These are phyloP conservation scores for Sporothrix variecibatus DNA, from an alignment of 2,329 filamentous ascomycete genomes.

Conservation along the genomic window DNA sequence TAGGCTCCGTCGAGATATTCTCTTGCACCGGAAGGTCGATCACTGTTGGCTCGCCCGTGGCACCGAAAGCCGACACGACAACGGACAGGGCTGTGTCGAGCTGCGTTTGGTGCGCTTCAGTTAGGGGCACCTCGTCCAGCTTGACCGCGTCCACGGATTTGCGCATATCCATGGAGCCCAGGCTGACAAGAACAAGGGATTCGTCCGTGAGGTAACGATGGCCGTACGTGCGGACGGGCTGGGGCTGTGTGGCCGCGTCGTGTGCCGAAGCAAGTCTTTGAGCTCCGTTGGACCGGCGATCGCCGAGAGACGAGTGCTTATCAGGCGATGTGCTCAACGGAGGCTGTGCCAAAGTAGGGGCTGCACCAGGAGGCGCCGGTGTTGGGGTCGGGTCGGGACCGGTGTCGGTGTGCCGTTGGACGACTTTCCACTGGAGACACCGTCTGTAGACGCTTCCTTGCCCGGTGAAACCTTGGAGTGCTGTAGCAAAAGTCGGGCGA, in stretches of 20 bases:
- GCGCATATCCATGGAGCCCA: conserved; percentile 92
- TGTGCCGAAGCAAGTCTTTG: conserved; percentile 49
- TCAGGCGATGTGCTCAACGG: conserved; percentile 51
- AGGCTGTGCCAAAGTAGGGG: conserved; percentile 31
- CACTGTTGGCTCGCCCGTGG: conserved; percentile 80
- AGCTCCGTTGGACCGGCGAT: conserved; percentile 55
- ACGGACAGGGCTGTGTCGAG: conserved; percentile 92
- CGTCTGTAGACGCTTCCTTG: conserved; percentile 36
- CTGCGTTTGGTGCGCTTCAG: conserved; percentile 86
- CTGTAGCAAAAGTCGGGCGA: conserved; percentile 68
- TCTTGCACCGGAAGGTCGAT: conserved; percentile 94
- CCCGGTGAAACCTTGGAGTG: conserved; percentile 43
- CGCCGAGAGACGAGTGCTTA: conserved; percentile 59
- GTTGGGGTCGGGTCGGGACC: background rate
- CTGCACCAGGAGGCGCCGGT: conserved; percentile 12
- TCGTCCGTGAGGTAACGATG: conserved; percentile 91
- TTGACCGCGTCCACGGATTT: conserved; percentile 79
- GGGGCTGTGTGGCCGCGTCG: conserved; percentile 38
- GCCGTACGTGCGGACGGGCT: conserved; percentile 92
- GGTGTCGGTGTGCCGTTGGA: background rate
- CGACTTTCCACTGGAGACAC: background rate
- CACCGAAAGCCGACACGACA: conserved; percentile 83
- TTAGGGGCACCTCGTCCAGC: conserved; percentile 83
- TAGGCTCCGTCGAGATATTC: conserved; percentile 88
- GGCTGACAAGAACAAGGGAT: conserved; percentile 85